A percentile compares a stretch with the other conserved stretches of the same genome.
Conservation (phyloP, 768 basidiomycete genomes). For the Gloeostereum incarnatum region DNA sequence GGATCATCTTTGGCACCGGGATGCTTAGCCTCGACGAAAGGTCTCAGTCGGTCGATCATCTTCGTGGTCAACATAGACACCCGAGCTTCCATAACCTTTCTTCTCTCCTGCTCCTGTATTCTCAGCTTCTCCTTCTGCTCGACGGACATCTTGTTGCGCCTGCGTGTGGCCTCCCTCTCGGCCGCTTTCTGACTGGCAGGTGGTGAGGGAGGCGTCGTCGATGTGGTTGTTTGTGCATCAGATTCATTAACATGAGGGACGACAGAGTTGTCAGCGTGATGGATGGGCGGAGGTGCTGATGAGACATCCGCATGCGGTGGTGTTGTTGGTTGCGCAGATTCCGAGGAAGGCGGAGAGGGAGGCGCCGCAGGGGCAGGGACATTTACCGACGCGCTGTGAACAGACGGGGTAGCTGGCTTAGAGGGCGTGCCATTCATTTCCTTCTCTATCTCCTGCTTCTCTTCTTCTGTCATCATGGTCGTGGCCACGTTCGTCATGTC, state of each 20-base stretch:
- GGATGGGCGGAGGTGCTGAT: slow-evolving; percentile 5
- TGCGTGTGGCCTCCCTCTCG: slow-evolving; percentile 26
- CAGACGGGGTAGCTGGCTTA: slow-evolving; percentile 13
- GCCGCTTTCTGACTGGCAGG: slow-evolving; percentile 24
- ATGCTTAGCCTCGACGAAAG: slow-evolving; percentile 83
- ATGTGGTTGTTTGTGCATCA: slow-evolving; percentile 5
- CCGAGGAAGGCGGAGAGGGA: slow-evolving; percentile 11
- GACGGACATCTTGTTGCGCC: slow-evolving; percentile 48
- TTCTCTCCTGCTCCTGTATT: slow-evolving; percentile 65
- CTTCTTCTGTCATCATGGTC: slow-evolving; percentile 89
- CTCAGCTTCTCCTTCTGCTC: slow-evolving; percentile 84
- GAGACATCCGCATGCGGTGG: slow-evolving; percentile 10
- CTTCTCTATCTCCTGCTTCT: slow-evolving; percentile 78
- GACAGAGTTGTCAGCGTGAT: slow-evolving; percentile 5
- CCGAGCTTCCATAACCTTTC: slow-evolving; percentile 71
- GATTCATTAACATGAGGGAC: no score
- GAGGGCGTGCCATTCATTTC: slow-evolving; percentile 40
- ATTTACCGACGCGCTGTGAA: slow-evolving; percentile 15
- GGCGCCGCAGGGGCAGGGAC: slow-evolving; percentile 11
- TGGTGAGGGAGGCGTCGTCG: slow-evolving; percentile 10
- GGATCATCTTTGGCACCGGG: slow-evolving; percentile 76
- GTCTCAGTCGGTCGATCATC: slow-evolving; percentile 76
- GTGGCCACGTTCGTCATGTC: slow-evolving; percentile 81
- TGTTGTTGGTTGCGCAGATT: slow-evolving; percentile 8
- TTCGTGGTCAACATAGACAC: slow-evolving; percentile 68